These are phyloP conservation scores for Pterocarpus macrocarpus DNA, from an alignment of 306 rosid genomes.

Conservation along the genomic window DNA sequence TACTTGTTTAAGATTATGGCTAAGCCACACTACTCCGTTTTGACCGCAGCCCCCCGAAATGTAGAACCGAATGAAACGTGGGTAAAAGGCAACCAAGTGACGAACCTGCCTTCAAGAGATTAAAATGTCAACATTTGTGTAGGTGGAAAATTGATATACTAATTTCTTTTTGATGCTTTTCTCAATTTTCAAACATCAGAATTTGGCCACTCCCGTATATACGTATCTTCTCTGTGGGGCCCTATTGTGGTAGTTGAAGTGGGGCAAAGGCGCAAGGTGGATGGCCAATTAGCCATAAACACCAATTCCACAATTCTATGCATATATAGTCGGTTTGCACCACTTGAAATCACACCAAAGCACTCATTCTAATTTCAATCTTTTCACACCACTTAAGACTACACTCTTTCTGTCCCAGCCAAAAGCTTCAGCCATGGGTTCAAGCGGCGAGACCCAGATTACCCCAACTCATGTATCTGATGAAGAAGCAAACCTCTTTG, in stretches of 20 bases:
- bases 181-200: not conserved
- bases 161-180: not conserved
- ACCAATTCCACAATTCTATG: not conserved
- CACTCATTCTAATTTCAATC: not conserved
- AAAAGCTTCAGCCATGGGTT: constrained; percentile 60
- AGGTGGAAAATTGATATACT: not conserved
- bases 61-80: no score
- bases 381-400: not conserved
- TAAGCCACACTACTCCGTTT: not conserved
- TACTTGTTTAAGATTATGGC: no score
- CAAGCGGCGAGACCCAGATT: constrained; percentile 71
- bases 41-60: no score
- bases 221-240: not conserved
- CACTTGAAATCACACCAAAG: not conserved
- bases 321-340: constrained; percentile 20
- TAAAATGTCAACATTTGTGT: not conserved
- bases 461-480: constrained; percentile 78
- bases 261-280: not conserved
- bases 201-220: not conserved
- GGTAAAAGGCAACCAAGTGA: not conserved
- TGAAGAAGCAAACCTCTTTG: constrained; percentile 88
- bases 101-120: not conserved
- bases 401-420: not conserved
- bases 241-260: constrained; percentile 1
- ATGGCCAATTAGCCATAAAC: not conserved